These are phyloP conservation scores for Coemansia sp. DNA, from an alignment of 192 early-diverging fungal genomes.

Conservation along the genomic window DNA sequence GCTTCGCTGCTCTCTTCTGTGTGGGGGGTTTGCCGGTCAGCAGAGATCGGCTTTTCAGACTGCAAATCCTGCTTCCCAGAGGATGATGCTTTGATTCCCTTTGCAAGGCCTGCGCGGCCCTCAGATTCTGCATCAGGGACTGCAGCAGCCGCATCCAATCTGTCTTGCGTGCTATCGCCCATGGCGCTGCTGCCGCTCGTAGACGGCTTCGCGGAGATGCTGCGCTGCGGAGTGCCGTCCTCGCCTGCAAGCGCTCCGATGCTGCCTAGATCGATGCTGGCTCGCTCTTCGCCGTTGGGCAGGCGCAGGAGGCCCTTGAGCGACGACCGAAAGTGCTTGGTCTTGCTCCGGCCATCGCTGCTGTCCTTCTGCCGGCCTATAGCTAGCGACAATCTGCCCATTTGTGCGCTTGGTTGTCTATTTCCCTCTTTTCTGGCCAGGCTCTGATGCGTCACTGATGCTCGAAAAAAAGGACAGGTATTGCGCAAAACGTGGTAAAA, in stretches of 20 bases:
- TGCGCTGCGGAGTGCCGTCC: constrained; percentile 5
- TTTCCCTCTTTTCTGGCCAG: not conserved
- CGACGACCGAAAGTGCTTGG: constrained; percentile 40
- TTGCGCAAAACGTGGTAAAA: not conserved
- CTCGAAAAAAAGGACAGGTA: not conserved
- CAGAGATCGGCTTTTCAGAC: not conserved
- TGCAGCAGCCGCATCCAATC: not conserved
- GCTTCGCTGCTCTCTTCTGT: constrained; percentile 5
- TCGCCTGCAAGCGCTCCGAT: constrained; percentile 17
- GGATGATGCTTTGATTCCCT: not conserved
- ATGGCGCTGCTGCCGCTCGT: not conserved
- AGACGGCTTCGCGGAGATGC: not conserved
- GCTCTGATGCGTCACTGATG: not conserved
- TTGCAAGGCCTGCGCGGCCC: not conserved
- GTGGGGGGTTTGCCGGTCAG: constrained; percentile 3
- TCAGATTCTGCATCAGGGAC: not conserved
- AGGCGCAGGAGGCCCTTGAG: constrained; percentile 44
- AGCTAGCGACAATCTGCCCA: constrained; percentile 47
- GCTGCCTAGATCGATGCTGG: constrained; percentile 49
- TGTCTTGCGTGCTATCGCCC: constrained; percentile 1
- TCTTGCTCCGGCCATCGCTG: constrained; percentile 17
- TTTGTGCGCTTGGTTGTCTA: constrained; percentile 7
- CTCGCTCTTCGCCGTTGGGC: constrained; percentile 19
- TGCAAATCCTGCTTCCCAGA: constrained; percentile 6
- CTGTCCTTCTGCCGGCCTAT: constrained; percentile 41